Evolutionary conservation across 768 basidiomycete species (phyloP).

Genomic region (Tulasnella sp.): DNA sequence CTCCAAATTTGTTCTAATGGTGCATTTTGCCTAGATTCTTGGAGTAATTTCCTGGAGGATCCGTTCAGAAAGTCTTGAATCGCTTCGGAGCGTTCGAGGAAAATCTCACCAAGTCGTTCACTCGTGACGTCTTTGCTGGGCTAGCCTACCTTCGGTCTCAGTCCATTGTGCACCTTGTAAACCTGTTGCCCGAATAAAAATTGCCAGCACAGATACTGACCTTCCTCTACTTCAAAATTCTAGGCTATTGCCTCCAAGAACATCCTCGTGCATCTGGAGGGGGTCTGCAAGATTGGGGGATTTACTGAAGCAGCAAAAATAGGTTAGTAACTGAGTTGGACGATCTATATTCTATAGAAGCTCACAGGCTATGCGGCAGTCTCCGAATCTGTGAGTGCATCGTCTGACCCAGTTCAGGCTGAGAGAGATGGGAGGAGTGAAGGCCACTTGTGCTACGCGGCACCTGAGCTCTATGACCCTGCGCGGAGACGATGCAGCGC

Average conservation of each 20-base stretch:
- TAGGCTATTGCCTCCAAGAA: slow-evolving; percentile 43
- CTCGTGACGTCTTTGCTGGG: slow-evolving; percentile 84
- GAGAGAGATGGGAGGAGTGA: slow-evolving; percentile 92
- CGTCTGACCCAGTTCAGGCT: slow-evolving; percentile 46
- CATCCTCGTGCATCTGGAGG: slow-evolving; percentile 96
- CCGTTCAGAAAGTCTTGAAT: slow-evolving; percentile 79
- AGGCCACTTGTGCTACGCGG: slow-evolving; percentile 46
- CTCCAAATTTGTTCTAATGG: slow-evolving; percentile 65
- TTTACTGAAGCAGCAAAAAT: slow-evolving; percentile 97
- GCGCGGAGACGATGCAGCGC: too few relatives aligned
- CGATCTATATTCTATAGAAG: slow-evolving; percentile 51
- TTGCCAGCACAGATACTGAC: slow-evolving; percentile 87
- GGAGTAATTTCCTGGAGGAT: slow-evolving; percentile 95
- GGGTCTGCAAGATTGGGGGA: slow-evolving; percentile 94
- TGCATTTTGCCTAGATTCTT: slow-evolving; percentile 50
- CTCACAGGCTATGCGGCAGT: slow-evolving; percentile 86
- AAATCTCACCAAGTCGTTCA: slow-evolving; percentile 84
- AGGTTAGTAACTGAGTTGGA: slow-evolving; percentile 46
- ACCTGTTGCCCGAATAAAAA: slow-evolving; percentile 40
- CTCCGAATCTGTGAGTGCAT: slow-evolving; percentile 98
- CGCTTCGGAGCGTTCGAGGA: slow-evolving; percentile 96
- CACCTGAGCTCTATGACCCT: too few relatives aligned
- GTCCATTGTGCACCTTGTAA: slow-evolving; percentile 71
- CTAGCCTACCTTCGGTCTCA: slow-evolving; percentile 87
- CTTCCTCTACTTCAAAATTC: too few relatives aligned